Conservation (phyloP, 2,329 filamentous ascomycete species). For the Stemphylium lycopersici region DNA sequence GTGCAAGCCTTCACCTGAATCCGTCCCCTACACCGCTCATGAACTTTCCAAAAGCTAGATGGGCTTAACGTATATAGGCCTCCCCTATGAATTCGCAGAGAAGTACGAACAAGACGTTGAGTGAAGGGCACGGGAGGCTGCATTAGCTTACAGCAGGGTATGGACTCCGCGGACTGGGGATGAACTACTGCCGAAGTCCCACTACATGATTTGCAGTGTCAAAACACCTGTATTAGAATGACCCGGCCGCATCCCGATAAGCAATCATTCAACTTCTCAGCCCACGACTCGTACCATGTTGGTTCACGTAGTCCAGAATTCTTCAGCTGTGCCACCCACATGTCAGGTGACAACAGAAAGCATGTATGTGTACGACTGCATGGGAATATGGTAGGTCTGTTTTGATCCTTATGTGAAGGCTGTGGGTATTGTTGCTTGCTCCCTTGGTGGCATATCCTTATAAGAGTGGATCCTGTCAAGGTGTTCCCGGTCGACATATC, state of each 20-base stretch:
- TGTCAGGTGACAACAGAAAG: background rate
- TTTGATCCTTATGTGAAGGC: background rate
- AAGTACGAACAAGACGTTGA: background rate
- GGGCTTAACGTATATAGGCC: background rate
- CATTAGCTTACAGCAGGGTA: constrained; percentile 5
- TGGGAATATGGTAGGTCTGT: background rate
- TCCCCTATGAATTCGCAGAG: background rate
- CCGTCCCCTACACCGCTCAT: too few relatives aligned
- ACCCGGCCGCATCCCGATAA: background rate
- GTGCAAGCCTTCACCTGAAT: too few relatives aligned
- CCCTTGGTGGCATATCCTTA: background rate
- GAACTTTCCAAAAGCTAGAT: too few relatives aligned
- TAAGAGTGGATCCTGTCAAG: too few relatives aligned
- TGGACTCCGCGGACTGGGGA: constrained; percentile 1
- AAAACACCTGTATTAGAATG: background rate
- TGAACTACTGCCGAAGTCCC: background rate
- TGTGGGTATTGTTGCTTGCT: background rate
- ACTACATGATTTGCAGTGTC: background rate
- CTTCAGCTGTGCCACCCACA: background rate
- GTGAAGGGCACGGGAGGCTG: constrained; percentile 5
- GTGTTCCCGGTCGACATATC: too few relatives aligned
- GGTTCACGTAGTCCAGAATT: background rate
- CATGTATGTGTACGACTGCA: background rate
- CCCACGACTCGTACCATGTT: constrained; percentile 4
- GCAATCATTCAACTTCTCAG: background rate